phyloP scores from a whole-genome alignment of 768 basidiomycete genomes.

The Saitozyma podzolica region DNA sequence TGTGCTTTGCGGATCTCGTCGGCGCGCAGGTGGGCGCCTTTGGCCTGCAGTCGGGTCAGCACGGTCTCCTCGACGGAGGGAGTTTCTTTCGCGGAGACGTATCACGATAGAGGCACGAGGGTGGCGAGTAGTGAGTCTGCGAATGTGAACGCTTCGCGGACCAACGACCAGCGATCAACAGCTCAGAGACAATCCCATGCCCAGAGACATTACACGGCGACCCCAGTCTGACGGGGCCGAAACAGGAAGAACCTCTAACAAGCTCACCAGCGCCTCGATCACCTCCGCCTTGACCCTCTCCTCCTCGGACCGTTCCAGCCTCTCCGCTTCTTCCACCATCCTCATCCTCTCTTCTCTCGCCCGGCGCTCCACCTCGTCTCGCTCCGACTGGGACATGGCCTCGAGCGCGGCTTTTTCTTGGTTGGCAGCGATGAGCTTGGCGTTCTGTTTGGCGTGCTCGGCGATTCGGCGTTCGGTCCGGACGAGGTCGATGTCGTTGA shows the following conservation, averaged over 20 bases:
- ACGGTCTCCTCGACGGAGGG: no score
- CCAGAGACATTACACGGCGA: no score
- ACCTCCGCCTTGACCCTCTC: slow-evolving; percentile 30
- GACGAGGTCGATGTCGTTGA: slow-evolving; percentile 77
- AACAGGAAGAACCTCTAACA: no score
- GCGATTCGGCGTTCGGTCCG: slow-evolving; percentile 82
- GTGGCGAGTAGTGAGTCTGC: no score
- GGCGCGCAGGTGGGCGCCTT: slow-evolving; percentile 14
- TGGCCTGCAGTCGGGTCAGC: slow-evolving; percentile 6
- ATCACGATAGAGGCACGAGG: background rate
- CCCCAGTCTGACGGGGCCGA: no score
- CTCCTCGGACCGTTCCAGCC: slow-evolving; percentile 29
- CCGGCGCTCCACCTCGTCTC: slow-evolving; percentile 27
- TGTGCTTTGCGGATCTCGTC: slow-evolving; percentile 20
- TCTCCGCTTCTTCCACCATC: slow-evolving; percentile 40
- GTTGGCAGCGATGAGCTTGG: slow-evolving; percentile 78
- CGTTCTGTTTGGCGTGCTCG: slow-evolving; percentile 76
- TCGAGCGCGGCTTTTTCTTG: slow-evolving; percentile 31
- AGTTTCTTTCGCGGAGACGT: background rate
- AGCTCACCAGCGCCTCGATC: slow-evolving; percentile 31
- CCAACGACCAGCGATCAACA: no score
- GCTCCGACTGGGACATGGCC: slow-evolving; percentile 27
- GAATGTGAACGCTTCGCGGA: no score
- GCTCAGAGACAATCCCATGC: no score
- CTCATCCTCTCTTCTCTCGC: slow-evolving; percentile 33